Evolutionary conservation across 1,284 basidiomycete genomes (phyloP).

Genomic region (Cutaneotrichosporon mucoides): DNA sequence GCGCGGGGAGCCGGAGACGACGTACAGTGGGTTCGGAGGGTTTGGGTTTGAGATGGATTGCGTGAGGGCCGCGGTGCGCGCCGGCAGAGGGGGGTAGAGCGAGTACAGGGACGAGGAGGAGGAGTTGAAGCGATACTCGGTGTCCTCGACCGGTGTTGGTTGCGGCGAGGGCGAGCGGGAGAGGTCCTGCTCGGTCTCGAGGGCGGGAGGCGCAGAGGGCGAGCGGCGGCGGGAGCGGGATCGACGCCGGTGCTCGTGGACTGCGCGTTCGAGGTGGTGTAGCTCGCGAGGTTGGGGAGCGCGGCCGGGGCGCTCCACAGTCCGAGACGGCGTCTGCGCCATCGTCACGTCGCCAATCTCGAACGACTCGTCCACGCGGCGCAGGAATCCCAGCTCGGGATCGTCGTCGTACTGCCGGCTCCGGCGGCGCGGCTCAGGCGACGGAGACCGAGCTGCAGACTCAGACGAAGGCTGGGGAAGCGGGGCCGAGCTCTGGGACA

Average conservation of each 20-base stretch:
- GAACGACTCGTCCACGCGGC: constrained; percentile 7
- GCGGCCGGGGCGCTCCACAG: background rate
- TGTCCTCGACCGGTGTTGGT: constrained; percentile 1
- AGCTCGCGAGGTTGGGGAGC: background rate
- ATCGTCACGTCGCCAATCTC: constrained; percentile 10
- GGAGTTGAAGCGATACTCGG: constrained; percentile 8
- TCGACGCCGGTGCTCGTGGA: background rate
- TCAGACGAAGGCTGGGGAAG: background rate
- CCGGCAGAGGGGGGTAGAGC: constrained; percentile 9
- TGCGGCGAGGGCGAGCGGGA: background rate
- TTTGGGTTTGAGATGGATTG: background rate
- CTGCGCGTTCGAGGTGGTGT: background rate
- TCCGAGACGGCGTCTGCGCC: constrained; percentile 12
- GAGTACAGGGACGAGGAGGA: background rate
- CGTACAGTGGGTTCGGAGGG: background rate
- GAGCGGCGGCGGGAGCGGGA: background rate
- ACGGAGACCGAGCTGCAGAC: background rate
- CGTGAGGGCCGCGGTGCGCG: constrained; percentile 1
- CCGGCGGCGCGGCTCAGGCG: background rate
- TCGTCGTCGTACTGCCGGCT: background rate
- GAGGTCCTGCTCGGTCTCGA: too few species aligned
- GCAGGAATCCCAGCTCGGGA: constrained; percentile 2
- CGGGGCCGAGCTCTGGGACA: too few species aligned
- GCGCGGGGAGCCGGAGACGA: constrained; percentile 7
- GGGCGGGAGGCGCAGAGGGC: too few species aligned